Percentiles rank a stretch among this genome's conserved stretches.
phyloP scores from a whole-genome alignment of 2,329 filamentous ascomycete species.

The Shiraia sp. region DNA sequence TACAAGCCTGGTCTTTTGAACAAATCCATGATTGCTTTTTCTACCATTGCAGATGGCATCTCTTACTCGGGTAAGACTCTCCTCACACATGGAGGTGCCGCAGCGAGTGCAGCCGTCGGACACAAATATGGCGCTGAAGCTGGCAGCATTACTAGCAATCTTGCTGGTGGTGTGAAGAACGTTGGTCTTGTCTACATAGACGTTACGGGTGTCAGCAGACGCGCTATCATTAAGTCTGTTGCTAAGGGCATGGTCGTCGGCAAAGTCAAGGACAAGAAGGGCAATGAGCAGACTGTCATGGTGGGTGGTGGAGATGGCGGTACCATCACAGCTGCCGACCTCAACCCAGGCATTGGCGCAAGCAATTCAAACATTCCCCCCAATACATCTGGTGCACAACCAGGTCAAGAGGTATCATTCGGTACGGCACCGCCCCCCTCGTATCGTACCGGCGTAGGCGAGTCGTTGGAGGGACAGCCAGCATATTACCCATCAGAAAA shows the following conservation, averaged over 20 bases:
- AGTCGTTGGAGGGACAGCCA: conserved; percentile 41
- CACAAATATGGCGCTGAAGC: conserved; percentile 89
- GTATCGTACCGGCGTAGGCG: conserved; percentile 41
- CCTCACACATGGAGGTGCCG: conserved; percentile 71
- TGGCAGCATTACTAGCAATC: conserved; percentile 71
- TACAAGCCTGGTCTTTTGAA: conserved; percentile 94
- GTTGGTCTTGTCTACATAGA: conserved; percentile 98
- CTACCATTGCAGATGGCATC: conserved; percentile 90
- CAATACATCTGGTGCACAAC: conserved; percentile 25
- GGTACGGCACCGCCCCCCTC: conserved; percentile 41
- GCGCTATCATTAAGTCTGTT: conserved; percentile 89
- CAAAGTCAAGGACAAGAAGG: conserved; percentile 74
- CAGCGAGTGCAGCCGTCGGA: conserved; percentile 84
- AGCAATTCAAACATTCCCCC: conserved; percentile 36
- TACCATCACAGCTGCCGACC: conserved; percentile 45
- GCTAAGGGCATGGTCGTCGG: conserved; percentile 94
- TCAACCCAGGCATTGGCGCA: conserved; percentile 33
- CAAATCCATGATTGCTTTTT: conserved; percentile 95
- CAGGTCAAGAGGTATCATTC: conserved; percentile 39
- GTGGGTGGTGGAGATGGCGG: conserved; percentile 69
- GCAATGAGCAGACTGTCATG: conserved; percentile 66
- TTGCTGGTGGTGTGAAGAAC: conserved; percentile 90
- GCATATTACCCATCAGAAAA: conserved; percentile 42
- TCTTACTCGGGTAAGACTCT: conserved; percentile 83
- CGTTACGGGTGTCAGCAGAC: conserved; percentile 85